A percentile compares a stretch with the other conserved stretches of the same genome.
These are phyloP conservation scores for Chamaenerion angustifolium DNA, from an alignment of 345 rosid genomes.

Conservation along the genomic window DNA sequence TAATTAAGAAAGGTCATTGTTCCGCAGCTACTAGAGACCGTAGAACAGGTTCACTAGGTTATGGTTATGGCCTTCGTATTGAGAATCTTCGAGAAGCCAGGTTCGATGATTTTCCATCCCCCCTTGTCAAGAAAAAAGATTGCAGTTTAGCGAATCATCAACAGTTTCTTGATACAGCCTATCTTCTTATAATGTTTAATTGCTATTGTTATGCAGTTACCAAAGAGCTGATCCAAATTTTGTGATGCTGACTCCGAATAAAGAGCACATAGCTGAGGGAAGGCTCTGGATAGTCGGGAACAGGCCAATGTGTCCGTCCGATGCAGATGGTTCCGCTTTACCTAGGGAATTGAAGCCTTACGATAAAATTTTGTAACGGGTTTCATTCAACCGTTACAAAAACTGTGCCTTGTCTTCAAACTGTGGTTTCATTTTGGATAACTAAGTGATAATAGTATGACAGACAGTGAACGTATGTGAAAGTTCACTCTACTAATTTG, in stretches of 20 bases:
- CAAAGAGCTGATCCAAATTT: conserved; percentile 90
- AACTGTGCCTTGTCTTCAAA: not conserved
- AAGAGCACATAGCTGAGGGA: conserved; percentile 86
- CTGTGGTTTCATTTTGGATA: not conserved
- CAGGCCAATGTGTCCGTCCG: conserved; percentile 66
- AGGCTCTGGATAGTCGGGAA: conserved; percentile 51
- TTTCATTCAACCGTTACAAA: too few species aligned
- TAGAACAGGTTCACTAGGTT: conserved; percentile 24
- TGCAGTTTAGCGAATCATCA: too few species aligned
- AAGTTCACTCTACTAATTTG: not conserved
- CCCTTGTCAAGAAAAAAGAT: too few species aligned
- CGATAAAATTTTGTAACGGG: conserved; percentile 45
- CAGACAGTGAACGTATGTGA: too few species aligned
- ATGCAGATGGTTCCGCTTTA: conserved; percentile 37
- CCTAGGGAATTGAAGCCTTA: conserved; percentile 69
- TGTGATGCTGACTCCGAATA: conserved; percentile 75
- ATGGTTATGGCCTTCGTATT: conserved; percentile 67
- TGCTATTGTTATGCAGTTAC: conserved; percentile 35
- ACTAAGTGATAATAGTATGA: too few species aligned
- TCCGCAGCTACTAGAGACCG: conserved; percentile 63
- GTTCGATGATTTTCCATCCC: too few species aligned
- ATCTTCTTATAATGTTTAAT: too few species aligned
- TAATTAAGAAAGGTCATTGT: not conserved
- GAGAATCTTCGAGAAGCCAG: conserved; percentile 82
- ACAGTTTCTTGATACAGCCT: too few species aligned